phyloP scores from a whole-genome alignment of 1,284 basidiomycete species.

The Porodaedalea pini region DNA sequence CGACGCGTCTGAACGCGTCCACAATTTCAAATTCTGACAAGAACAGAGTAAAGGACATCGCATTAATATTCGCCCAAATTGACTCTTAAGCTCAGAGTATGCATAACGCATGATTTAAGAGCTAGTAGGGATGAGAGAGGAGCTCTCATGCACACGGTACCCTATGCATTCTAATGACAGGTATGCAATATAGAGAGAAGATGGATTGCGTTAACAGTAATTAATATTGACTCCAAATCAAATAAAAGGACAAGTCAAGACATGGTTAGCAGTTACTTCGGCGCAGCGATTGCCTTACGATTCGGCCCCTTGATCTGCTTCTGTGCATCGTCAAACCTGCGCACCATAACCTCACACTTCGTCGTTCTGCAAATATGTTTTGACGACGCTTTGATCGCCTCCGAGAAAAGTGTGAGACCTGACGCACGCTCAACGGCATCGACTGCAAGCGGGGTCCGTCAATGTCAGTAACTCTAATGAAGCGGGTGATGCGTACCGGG shows the following conservation, averaged over 20 bases:
- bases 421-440: slow-evolving; percentile 91
- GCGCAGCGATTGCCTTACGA: slow-evolving; percentile 52
- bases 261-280: slow-evolving; percentile 32
- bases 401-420: slow-evolving; percentile 86
- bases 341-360: slow-evolving; percentile 81
- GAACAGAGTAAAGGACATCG: no score
- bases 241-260: slow-evolving; percentile 20
- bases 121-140: neutral
- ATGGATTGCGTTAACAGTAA: no score
- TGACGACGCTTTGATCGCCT: slow-evolving; percentile 73
- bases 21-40: neutral
- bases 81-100: no score
- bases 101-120: no score
- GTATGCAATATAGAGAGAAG: neutral
- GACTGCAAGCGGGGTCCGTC: slow-evolving; percentile 42
- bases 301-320: slow-evolving; percentile 52
- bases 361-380: slow-evolving; percentile 86
- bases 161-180: neutral
- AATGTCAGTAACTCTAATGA: no score
- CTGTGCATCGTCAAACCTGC: slow-evolving; percentile 84
- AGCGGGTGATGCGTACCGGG: no score
- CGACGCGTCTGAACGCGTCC: neutral
- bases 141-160: neutral
- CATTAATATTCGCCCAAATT: no score
- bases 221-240: slow-evolving; percentile 1